These are phyloP conservation scores for Brasilioporus rufonigricans DNA, from an alignment of 768 basidiomycete species.

Conservation along the genomic window DNA sequence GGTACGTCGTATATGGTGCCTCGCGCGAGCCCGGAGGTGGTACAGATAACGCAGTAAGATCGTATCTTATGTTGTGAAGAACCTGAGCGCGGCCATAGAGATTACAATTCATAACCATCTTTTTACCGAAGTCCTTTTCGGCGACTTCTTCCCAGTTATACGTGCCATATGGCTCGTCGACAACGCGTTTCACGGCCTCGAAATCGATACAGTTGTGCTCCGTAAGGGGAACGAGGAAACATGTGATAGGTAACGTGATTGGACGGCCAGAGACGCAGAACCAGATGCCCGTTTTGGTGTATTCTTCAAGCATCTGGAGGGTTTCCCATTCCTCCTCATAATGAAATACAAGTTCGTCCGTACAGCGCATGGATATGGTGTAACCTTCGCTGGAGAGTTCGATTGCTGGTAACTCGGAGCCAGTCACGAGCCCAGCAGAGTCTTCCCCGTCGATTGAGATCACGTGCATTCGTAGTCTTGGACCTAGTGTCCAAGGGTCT, in stretches of 20 bases:
- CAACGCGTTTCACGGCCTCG: conserved; percentile 46
- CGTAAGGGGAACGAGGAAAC: conserved; percentile 68
- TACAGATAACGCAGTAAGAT: conserved; percentile 62
- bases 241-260: conserved; percentile 47
- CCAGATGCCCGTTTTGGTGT: conserved; percentile 60
- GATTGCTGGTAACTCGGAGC: conserved; percentile 49
- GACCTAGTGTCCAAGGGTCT: conserved; percentile 64
- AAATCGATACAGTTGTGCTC: conserved; percentile 54
- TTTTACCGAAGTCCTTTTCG: conserved; percentile 46
- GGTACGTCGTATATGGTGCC: conserved; percentile 46
- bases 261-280: conserved; percentile 61
- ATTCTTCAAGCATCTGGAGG: conserved; percentile 58
- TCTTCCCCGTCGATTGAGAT: conserved; percentile 49
- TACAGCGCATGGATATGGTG: conserved; percentile 40
- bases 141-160: conserved; percentile 55
- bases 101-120: conserved; percentile 54
- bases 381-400: conserved; percentile 40
- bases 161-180: conserved; percentile 48
- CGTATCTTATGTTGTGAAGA: conserved; percentile 57
- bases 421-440: conserved; percentile 66
- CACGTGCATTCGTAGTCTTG: conserved; percentile 61
- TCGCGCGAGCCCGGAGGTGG: conserved; percentile 54
- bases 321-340: conserved; percentile 45
- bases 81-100: conserved; percentile 55
- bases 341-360: conserved; percentile 47